A percentile compares a stretch with the other conserved stretches of the same genome.
phyloP scores from a whole-genome alignment of 1,284 basidiomycete species.

The Trametes polyzona region DNA sequence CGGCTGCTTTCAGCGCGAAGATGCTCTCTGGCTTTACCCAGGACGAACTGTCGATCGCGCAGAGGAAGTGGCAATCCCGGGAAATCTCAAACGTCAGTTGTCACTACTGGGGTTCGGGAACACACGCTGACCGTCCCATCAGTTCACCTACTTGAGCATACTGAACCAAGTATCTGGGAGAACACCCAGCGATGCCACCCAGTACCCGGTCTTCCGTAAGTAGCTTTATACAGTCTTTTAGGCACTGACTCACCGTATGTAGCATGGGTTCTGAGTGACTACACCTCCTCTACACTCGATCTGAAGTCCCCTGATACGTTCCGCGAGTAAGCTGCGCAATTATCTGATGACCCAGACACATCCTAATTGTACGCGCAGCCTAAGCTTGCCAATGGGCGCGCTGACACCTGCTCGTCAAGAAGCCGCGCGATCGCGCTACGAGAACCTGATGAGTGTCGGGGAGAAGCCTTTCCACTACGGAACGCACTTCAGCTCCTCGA shows the following conservation, averaged over 20 bases:
- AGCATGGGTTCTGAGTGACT: constrained; percentile 92
- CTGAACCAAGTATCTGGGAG: constrained; percentile 89
- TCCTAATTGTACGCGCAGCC: constrained; percentile 42
- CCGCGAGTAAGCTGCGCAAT: constrained; percentile 68
- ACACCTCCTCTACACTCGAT: constrained; percentile 77
- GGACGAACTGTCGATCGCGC: constrained; percentile 72
- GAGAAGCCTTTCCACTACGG: constrained; percentile 93
- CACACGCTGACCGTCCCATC: constrained; percentile 10
- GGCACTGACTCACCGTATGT: neutral
- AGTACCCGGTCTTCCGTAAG: constrained; percentile 94
- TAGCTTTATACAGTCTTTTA: constrained; percentile 19
- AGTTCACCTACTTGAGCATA: constrained; percentile 89
- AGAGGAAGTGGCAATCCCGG: constrained; percentile 81
- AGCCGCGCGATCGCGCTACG: constrained; percentile 77
- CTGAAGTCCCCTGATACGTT: constrained; percentile 68
- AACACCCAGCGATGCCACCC: constrained; percentile 93
- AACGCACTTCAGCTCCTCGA: constrained; percentile 95
- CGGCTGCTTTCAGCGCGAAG: constrained; percentile 46
- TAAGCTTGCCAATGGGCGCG: constrained; percentile 92
- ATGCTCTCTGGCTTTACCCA: constrained; percentile 43
- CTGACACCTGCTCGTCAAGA: constrained; percentile 75
- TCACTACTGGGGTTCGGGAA: neutral
- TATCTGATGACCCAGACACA: neutral
- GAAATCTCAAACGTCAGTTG: constrained; percentile 85
- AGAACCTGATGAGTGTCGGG: constrained; percentile 77